These are phyloP conservation scores for Psilocybe cyanescens DNA, from an alignment of 768 basidiomycete species.

Conservation along the genomic window DNA sequence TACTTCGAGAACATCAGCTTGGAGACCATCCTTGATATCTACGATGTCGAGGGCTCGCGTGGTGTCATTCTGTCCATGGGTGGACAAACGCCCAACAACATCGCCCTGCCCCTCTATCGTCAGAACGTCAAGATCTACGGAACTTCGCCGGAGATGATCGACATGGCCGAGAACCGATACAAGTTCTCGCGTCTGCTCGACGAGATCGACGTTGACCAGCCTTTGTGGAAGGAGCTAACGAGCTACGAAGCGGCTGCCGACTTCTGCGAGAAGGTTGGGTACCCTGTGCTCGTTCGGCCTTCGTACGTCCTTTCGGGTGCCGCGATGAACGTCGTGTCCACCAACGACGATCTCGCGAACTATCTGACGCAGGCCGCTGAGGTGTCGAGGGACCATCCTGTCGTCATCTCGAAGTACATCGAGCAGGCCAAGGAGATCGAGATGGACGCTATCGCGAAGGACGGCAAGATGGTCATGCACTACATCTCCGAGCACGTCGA, in stretches of 20 bases:
- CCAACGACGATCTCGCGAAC: slow-evolving; percentile 85
- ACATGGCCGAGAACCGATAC: slow-evolving; percentile 98
- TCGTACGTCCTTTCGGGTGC: slow-evolving; percentile 99
- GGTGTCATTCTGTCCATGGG: slow-evolving; percentile 98
- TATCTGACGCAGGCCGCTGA: slow-evolving; percentile 96
- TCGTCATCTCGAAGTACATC: slow-evolving; percentile 99
- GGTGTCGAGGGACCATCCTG: slow-evolving; percentile 87
- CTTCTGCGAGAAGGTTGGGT: slow-evolving; percentile 94
- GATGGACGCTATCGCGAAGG: slow-evolving; percentile 98
- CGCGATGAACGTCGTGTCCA: slow-evolving; percentile 99
- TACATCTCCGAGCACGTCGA: slow-evolving; percentile 99
- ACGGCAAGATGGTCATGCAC: slow-evolving; percentile 99
- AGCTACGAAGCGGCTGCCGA: slow-evolving; percentile 84
- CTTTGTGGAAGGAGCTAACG: slow-evolving; percentile 95
- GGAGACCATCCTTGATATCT: slow-evolving; percentile 96
- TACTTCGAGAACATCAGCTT: slow-evolving; percentile 99
- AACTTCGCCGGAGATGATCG: slow-evolving; percentile 99
- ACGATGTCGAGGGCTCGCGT: slow-evolving; percentile 85
- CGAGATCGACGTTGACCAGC: slow-evolving; percentile 98
- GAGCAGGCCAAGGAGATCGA: slow-evolving; percentile 99
- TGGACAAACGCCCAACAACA: slow-evolving; percentile 98
- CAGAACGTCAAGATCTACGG: slow-evolving; percentile 99
- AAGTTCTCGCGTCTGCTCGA: slow-evolving; percentile 99
- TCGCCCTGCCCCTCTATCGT: slow-evolving; percentile 92
- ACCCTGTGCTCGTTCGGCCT: slow-evolving; percentile 94